Evolutionary conservation across 83 land plant species (phyloP), one percentile per base, ranked within the genome.

Genomic region (Picea engelmannii): DNA sequence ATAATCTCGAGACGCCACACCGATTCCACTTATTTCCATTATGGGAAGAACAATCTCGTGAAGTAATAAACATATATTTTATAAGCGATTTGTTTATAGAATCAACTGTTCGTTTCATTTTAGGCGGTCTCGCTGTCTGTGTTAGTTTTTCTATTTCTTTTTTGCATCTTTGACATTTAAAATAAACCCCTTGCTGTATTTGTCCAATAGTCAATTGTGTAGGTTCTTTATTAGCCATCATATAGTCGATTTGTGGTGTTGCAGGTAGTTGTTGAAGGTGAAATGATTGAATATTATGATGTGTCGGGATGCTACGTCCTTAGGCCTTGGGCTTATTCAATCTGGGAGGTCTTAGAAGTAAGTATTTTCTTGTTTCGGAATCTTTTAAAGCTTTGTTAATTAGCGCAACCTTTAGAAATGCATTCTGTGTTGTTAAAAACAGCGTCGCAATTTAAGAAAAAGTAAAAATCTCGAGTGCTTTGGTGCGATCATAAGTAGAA

Each of bases 241-340:
- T 44, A 44, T 44, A 3, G 1, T 40, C 38, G 25, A 68, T 73
- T 70, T 44, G 21, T 55, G 81, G 69, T 18, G 63, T 78, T 82
- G 10, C 86, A 97, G 99, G 93, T 97, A 69, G 95, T 93, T 80
- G 94, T 92, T n/a, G 85, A 84, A 83, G 91, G 87, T 27, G 99
- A 96, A 80, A 92, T 97, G 99, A 97, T 97, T 66, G 99, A 97
- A 83, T 97, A 97, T 81, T 97, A 97, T 83, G 99, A 97, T 71
- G 94, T 97, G 10, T 97, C 99, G 62, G 98, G 99, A 31, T 97
- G 99, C 81, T 97, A 97, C 84, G 95, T 97, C 66, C 87, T 97
- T 6, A 91, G 96, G 80, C 99, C 99, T n/a, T 97, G 98, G 99
- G 79, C 98, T 35, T 94, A 92, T 84, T 71, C 95, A 21, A 94